Evolutionary conservation across 2,329 filamentous ascomycete genomes (phyloP).

Genomic region (Didymella lethalis): DNA sequence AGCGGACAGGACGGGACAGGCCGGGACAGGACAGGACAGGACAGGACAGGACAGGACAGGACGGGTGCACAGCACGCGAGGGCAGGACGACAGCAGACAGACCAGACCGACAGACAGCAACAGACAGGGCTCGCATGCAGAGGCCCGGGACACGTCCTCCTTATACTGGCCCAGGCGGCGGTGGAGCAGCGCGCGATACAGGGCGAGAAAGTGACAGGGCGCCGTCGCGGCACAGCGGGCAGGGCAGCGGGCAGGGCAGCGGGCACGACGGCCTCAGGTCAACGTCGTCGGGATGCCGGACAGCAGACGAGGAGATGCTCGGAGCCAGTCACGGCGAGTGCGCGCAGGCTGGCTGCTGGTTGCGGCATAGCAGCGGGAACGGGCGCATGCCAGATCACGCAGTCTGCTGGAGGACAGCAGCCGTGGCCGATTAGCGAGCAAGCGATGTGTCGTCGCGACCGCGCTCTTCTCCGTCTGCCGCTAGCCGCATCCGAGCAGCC

Average conservation of each 20-base stretch:
- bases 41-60: not conserved
- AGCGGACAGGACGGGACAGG: not conserved
- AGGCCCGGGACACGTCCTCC: conserved; percentile 5
- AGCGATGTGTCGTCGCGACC: conserved; percentile 4
- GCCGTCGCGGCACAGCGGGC: conserved; percentile 15
- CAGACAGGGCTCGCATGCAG: not conserved
- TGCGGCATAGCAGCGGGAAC: conserved; percentile 2
- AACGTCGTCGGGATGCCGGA: conserved; percentile 26
- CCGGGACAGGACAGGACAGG: not conserved
- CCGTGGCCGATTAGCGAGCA: conserved; percentile 15
- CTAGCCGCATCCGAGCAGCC: no score
- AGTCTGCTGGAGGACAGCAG: conserved; percentile 2
- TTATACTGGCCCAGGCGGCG: conserved; percentile 14
- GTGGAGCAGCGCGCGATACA: not conserved
- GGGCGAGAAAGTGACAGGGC: conserved; percentile 30
- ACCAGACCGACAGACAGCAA: not conserved
- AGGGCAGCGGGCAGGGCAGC: not conserved
- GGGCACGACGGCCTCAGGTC: not conserved
- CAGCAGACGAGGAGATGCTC: not conserved
- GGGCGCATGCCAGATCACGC: conserved; percentile 17
- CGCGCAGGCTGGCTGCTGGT: not conserved
- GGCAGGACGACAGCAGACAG: not conserved
- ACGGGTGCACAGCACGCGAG: conserved; percentile 4
- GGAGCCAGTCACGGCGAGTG: not conserved
- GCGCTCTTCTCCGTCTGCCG: not conserved